Evolutionary conservation across 2,329 filamentous ascomycete genomes (phyloP).

Genomic region (Verticillium zaregamsianum): DNA sequence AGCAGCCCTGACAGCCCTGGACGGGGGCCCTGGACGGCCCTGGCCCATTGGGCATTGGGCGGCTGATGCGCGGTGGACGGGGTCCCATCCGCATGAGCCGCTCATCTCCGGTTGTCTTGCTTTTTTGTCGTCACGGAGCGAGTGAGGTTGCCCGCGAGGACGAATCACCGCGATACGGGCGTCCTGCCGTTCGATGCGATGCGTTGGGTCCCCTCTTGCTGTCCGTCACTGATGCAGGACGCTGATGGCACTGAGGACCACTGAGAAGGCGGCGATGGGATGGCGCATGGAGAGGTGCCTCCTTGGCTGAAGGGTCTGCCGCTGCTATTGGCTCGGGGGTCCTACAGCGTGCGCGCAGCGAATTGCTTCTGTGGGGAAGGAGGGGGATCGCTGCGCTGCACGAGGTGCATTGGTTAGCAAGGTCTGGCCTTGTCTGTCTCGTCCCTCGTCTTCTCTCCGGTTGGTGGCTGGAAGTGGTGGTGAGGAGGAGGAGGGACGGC

Average conservation of each 20-base stretch:
- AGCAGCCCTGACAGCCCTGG: not conserved
- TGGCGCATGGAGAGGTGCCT: not conserved
- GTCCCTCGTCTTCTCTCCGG: not conserved
- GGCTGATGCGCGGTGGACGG: not conserved
- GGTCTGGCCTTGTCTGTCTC: not conserved
- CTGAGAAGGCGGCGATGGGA: not conserved
- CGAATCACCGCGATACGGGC: not conserved
- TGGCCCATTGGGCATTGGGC: not conserved
- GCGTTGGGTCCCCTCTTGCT: not conserved
- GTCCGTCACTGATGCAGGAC: not conserved
- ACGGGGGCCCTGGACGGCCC: not conserved
- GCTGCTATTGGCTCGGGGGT: not conserved
- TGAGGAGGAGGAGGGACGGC: not conserved
- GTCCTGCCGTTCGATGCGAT: not conserved
- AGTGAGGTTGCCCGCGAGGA: not conserved
- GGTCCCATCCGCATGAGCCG: constrained; percentile 1
- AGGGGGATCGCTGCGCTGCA: not conserved
- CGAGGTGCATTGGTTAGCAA: not conserved
- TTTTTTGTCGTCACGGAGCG: not conserved
- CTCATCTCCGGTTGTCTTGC: constrained; percentile 3
- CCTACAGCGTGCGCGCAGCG: not conserved
- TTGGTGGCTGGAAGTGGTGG: not conserved
- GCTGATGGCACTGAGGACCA: not conserved
- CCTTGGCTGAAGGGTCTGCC: not conserved
- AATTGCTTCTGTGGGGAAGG: not conserved